Conservation (phyloP, 2,329 filamentous ascomycete species). For the Fusarium sacchari region DNA sequence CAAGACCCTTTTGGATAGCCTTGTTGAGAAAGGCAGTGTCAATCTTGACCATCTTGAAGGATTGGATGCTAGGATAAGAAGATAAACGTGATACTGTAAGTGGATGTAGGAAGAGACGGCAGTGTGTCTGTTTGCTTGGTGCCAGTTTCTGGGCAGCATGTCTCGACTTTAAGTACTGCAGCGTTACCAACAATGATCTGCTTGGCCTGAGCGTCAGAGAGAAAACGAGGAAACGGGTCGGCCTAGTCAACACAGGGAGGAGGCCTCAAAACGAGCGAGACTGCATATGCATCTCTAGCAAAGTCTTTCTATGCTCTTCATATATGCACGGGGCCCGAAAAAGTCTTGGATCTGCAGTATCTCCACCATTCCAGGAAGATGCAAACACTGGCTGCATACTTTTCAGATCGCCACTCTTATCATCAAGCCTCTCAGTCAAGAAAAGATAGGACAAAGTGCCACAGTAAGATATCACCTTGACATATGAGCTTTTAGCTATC, state of each 20-base stretch:
- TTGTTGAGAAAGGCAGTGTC: not conserved
- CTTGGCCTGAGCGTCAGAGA: fast-evolving
- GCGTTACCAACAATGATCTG: not conserved
- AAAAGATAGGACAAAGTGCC: too few relatives aligned
- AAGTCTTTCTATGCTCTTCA: too few relatives aligned
- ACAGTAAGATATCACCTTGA: too few relatives aligned
- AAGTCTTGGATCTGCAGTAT: too few relatives aligned
- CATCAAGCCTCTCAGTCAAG: too few relatives aligned
- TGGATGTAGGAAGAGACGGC: not conserved
- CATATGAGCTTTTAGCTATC: too few relatives aligned
- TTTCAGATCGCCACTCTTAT: not conserved
- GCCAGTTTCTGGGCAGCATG: not conserved
- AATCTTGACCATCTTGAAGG: not conserved
- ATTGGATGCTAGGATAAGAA: too few relatives aligned
- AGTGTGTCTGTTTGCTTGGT: not conserved
- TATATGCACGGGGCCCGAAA: not conserved
- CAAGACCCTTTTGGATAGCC: not conserved
- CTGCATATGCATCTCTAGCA: too few relatives aligned
- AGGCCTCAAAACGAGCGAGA: too few relatives aligned
- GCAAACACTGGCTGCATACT: not conserved
- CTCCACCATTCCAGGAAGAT: not conserved
- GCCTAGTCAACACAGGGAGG: too few relatives aligned
- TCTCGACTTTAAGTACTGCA: not conserved
- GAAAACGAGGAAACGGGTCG: too few relatives aligned
- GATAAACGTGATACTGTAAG: too few relatives aligned